A percentile compares a stretch with the other conserved stretches of the same genome.
These are phyloP conservation scores for Clonostachys solani DNA, from an alignment of 2,329 filamentous ascomycete genomes.

Conservation along the genomic window DNA sequence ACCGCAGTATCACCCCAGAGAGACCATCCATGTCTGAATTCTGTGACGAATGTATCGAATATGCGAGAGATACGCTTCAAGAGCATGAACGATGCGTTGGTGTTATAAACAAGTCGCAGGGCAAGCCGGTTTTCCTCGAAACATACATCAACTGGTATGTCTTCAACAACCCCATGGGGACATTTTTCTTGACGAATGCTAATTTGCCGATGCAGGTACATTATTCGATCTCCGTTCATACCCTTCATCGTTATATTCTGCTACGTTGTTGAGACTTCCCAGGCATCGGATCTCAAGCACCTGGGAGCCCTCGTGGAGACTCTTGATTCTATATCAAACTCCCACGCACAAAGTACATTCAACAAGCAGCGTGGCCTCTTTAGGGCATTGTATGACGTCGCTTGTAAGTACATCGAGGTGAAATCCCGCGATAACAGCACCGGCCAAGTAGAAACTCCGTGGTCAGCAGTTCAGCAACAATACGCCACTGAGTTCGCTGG, in stretches of 20 bases:
- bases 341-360: conserved; percentile 2
- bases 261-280: conserved; percentile 25
- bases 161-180: not conserved
- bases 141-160: conserved; percentile 9
- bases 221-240: conserved; percentile 12
- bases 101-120: not conserved
- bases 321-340: conserved; percentile 3
- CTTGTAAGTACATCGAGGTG: conserved; percentile 11
- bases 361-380: conserved; percentile 12
- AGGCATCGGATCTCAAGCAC: conserved; percentile 31
- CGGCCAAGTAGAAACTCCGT: not conserved
- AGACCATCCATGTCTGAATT: conserved; percentile 8
- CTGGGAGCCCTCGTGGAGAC: conserved; percentile 7
- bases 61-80: conserved; percentile 10
- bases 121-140: conserved; percentile 2
- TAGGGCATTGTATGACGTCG: conserved; percentile 12
- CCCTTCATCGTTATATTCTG: conserved; percentile 18
- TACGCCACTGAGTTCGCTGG: not conserved
- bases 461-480: not conserved
- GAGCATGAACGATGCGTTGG: conserved; percentile 10
- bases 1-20: conserved; percentile 12
- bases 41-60: conserved; percentile 12
- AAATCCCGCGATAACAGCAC: not conserved
- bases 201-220: conserved; percentile 5
- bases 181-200: not conserved